Base-by-base conservation (phyloP, 441 rosid species). In the Isatis lusitanica region DNA sequence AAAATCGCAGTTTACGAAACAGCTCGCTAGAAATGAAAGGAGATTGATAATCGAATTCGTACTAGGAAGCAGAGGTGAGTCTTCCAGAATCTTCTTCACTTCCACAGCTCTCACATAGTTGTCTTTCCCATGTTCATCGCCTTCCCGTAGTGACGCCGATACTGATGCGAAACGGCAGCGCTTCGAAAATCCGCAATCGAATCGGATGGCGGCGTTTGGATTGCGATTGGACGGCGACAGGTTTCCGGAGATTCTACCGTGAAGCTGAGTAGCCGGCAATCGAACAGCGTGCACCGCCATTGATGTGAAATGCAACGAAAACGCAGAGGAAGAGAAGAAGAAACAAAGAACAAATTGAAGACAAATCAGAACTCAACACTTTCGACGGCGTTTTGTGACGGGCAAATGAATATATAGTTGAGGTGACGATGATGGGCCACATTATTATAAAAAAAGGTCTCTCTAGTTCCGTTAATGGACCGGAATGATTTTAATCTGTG, bases 41-140 rank as follows among this genome's bases (percentile, higher is more conserved):
- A 39, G 3, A 36, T 51, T 4, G 40, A 15, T 11, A 35, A 26
- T 53, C 63, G 39, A 31, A 47, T 7, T 24, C 85, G 10, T 88
- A 91, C 98, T 86, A 4, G 97, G 96, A 66, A 86, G 89, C 62
- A 74, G 82, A 18, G 79, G 83, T 15, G 81, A 71, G 11, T 84
- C 85, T 13, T 81, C 85, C 1, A 76, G 12, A 43, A 81, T 63
- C 59, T 60, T 80, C 75, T 76, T 81, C 63, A 84, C 44, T 48
- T 83, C 84, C 51, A 84, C 51, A 33, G 86, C 79, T 39, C 62
- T 80, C 7, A 66, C 15, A 26, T 71, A 79, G 2, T 60, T 71
- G 0, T 78, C 82, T 31, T 40, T 43, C 24, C 70, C 73, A 56
- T 65, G 46, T 30, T 40, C 66, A 39, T 65, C 74, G 16, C 67